Percentiles rank a stretch among this genome's conserved stretches.
phyloP scores from a whole-genome alignment of 129 eudicot species.

The Centrapalus pauciflorus region DNA sequence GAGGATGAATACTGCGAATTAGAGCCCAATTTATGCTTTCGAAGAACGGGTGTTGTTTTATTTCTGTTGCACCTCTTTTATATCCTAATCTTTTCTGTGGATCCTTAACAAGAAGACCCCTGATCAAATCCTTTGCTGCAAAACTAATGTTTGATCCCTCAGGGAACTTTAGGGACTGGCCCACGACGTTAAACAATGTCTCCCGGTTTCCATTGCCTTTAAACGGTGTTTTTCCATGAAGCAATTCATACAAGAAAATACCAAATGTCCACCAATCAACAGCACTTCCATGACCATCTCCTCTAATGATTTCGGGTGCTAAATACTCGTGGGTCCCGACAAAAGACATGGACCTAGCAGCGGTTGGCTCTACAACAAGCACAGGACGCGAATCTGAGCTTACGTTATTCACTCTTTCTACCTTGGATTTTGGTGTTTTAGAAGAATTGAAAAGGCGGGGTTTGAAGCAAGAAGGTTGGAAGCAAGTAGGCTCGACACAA shows the following conservation, averaged over 20 bases:
- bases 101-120: slow-evolving; percentile 74
- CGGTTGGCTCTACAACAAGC: slow-evolving; percentile 80
- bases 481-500: slow-evolving; percentile 75
- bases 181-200: slow-evolving; percentile 87
- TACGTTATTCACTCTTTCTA: slow-evolving; percentile 22
- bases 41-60: slow-evolving; percentile 87
- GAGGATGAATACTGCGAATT: slow-evolving; percentile 73
- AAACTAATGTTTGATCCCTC: slow-evolving; percentile 69
- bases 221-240: slow-evolving; percentile 87
- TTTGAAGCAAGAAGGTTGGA: slow-evolving; percentile 82
- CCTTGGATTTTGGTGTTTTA: slow-evolving; percentile 39
- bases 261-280: slow-evolving; percentile 99
- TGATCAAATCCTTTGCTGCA: slow-evolving; percentile 89
- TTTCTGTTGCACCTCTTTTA: slow-evolving; percentile 93
- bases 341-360: slow-evolving; percentile 93
- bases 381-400: slow-evolving; percentile 59
- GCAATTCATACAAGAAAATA: slow-evolving; percentile 75
- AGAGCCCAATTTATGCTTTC: slow-evolving; percentile 88
- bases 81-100: slow-evolving; percentile 86
- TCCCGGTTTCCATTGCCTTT: slow-evolving; percentile 91
- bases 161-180: slow-evolving; percentile 78
- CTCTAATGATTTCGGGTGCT: slow-evolving; percentile 92
- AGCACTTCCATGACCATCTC: slow-evolving; percentile 96
- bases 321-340: slow-evolving; percentile 94
- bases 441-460: slow-evolving; percentile 77